phyloP scores from a whole-genome alignment of 2,329 filamentous ascomycete genomes.

The Alternaria alternata region DNA sequence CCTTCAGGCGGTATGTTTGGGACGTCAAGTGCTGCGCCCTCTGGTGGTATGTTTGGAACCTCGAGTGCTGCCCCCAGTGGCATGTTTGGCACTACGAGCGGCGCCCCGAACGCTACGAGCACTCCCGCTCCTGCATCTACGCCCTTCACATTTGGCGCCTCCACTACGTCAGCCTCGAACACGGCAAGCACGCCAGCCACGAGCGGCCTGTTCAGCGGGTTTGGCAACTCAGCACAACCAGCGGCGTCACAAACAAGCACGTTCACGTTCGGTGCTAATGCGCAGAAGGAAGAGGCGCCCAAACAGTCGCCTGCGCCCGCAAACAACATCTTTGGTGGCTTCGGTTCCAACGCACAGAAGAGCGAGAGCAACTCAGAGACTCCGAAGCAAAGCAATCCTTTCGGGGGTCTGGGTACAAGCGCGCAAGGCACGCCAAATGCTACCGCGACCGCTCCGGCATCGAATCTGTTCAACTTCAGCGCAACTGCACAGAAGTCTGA shows the following conservation, averaged over 20 bases:
- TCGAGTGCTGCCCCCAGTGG: slow-evolving; percentile 19
- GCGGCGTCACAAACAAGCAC: slow-evolving; percentile 12
- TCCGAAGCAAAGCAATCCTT: slow-evolving; percentile 19
- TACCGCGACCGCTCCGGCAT: slow-evolving; percentile 21
- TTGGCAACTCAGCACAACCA: slow-evolving; percentile 11
- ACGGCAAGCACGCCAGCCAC: slow-evolving; percentile 23
- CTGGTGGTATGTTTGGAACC: slow-evolving; percentile 27
- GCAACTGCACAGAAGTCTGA: slow-evolving; percentile 20
- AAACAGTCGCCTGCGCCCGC: slow-evolving; percentile 17
- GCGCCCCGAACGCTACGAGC: slow-evolving; percentile 22
- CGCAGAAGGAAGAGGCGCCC: slow-evolving; percentile 15
- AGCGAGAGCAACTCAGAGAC: slow-evolving; percentile 13
- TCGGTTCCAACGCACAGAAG: slow-evolving; percentile 26
- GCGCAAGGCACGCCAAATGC: slow-evolving; percentile 19
- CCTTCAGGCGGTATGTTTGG: slow-evolving; percentile 24
- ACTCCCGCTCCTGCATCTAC: slow-evolving; percentile 25
- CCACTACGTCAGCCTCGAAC: slow-evolving; percentile 22
- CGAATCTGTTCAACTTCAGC: slow-evolving; percentile 27
- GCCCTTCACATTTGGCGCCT: slow-evolving; percentile 27
- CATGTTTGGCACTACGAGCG: slow-evolving; percentile 24
- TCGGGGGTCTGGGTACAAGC: slow-evolving; percentile 23
- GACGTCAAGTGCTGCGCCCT: slow-evolving; percentile 23
- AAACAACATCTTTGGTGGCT: slow-evolving; percentile 26
- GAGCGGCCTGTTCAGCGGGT: slow-evolving; percentile 19
- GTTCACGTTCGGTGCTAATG: slow-evolving; percentile 25